These are phyloP conservation scores for Neonectria sp. DNA, from an alignment of 2,329 filamentous ascomycete genomes.

Conservation along the genomic window DNA sequence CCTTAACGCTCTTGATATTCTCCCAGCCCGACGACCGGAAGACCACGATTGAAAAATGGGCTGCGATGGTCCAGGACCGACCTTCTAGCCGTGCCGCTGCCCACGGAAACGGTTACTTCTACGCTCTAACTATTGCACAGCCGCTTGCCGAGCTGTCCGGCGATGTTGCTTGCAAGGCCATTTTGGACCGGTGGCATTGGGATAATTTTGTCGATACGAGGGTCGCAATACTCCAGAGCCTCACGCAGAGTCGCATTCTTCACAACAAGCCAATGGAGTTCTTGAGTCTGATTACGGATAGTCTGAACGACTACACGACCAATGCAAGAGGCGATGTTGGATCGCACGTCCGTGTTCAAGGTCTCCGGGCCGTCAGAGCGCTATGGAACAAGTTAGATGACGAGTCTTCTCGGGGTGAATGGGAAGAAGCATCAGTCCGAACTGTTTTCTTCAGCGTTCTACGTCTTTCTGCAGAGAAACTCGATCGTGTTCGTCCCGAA, in stretches of 20 bases:
- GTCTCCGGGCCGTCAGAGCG: conserved; percentile 81
- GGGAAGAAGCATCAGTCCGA: conserved; percentile 51
- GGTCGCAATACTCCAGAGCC: conserved; percentile 69
- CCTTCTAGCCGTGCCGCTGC: conserved; percentile 52
- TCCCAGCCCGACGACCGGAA: conserved; percentile 54
- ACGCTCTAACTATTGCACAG: conserved; percentile 67
- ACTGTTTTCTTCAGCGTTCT: conserved; percentile 67
- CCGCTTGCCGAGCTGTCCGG: conserved; percentile 52
- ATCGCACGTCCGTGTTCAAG: conserved; percentile 86
- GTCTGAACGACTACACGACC: conserved; percentile 91
- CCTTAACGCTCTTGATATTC: conserved; percentile 65
- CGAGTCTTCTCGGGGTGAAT: conserved; percentile 25
- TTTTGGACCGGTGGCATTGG: conserved; percentile 67
- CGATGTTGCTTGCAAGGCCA: conserved; percentile 59
- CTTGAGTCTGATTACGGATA: conserved; percentile 64
- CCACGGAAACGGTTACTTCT: conserved; percentile 67
- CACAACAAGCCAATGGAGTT: conserved; percentile 58
- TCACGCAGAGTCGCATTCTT: conserved; percentile 64
- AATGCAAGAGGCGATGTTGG: conserved; percentile 92
- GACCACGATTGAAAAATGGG: conserved; percentile 63
- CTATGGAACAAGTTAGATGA: conserved; percentile 63
- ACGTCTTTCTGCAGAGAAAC: conserved; percentile 87
- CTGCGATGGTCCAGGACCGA: conserved; percentile 56
- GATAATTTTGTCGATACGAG: conserved; percentile 67
- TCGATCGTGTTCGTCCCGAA: conserved; percentile 85